Conservation (phyloP, 495 filamentous ascomycete genomes). For the Penicillium samsonianum region DNA sequence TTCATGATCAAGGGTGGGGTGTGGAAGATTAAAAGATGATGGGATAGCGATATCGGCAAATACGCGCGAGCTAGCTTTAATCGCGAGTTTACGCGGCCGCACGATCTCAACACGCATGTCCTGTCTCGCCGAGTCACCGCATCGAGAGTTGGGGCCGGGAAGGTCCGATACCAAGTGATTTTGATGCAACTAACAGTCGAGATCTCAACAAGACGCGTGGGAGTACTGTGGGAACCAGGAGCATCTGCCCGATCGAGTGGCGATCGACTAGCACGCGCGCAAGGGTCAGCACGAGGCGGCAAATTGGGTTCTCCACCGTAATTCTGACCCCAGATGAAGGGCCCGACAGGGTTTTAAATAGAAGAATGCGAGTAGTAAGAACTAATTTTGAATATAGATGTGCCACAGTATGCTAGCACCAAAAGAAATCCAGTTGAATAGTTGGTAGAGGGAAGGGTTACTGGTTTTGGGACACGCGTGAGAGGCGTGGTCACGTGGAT, state of each 20-base stretch:
- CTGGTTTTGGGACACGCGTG: constrained; percentile 38
- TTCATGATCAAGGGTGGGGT: constrained; percentile 21
- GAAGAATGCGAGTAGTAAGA: constrained; percentile 1
- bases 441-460: constrained; percentile 17
- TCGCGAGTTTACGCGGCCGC: constrained; percentile 24
- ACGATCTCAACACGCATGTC: constrained; percentile 25
- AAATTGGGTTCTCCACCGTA: constrained; percentile 16
- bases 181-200: constrained; percentile 17
- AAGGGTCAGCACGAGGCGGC: constrained; percentile 29
- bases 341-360: not conserved
- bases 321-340: constrained; percentile 5
- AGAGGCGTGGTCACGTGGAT: constrained; percentile 43
- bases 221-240: constrained; percentile 16
- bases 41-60: constrained; percentile 6
- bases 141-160: constrained; percentile 18
- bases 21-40: constrained; percentile 2
- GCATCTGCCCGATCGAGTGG: constrained; percentile 30
- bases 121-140: constrained; percentile 26
- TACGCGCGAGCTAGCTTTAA: constrained; percentile 22
- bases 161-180: constrained; percentile 19
- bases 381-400: constrained; percentile 10
- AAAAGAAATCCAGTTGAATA: constrained; percentile 6
- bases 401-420: constrained; percentile 13
- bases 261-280: constrained; percentile 33
- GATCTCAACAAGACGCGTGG: constrained; percentile 23